A percentile compares a stretch with the other conserved stretches of the same genome.
Evolutionary conservation across 1,139 yeast species (phyloP).

Genomic region (Candida labiduridarum): DNA sequence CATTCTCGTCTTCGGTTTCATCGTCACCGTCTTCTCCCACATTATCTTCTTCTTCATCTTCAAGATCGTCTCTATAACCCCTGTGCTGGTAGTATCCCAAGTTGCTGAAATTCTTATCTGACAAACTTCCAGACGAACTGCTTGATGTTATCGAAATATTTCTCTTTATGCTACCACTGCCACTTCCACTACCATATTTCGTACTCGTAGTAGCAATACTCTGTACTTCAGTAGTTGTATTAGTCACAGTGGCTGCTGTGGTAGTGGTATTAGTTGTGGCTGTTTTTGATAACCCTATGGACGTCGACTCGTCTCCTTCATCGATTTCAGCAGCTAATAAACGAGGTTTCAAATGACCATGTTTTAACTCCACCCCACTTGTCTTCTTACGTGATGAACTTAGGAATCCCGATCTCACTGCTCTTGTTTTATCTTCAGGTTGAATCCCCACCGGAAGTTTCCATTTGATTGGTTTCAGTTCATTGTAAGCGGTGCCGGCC

Average conservation of each 20-base stretch:
- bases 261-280: conserved; percentile 12
- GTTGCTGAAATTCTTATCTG: conserved; percentile 24
- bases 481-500: conserved; percentile 60
- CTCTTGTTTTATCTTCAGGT: conserved; percentile 41
- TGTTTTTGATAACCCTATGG: conserved; percentile 13
- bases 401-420: conserved; percentile 30
- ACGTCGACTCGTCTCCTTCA: conserved; percentile 48
- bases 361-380: conserved; percentile 67
- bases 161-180: conserved; percentile 9
- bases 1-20: conserved; percentile 19
- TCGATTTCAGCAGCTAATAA: conserved; percentile 78
- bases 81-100: conserved; percentile 49
- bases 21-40: conserved; percentile 18
- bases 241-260: conserved; percentile 15
- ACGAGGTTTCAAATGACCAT: conserved; percentile 74
- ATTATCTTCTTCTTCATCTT: conserved; percentile 21
- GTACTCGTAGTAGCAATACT: conserved; percentile 19
- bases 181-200: conserved; percentile 9
- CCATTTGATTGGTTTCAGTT: conserved; percentile 58
- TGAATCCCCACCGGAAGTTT: conserved; percentile 66
- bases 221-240: conserved; percentile 32
- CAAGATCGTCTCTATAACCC: conserved; percentile 35
- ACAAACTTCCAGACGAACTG: conserved; percentile 21
- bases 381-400: conserved; percentile 25
- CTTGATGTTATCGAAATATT: conserved; percentile 13